Base-by-base conservation (phyloP, 352 stramenopile genomes). In the Phytopythium oedochilum region DNA sequence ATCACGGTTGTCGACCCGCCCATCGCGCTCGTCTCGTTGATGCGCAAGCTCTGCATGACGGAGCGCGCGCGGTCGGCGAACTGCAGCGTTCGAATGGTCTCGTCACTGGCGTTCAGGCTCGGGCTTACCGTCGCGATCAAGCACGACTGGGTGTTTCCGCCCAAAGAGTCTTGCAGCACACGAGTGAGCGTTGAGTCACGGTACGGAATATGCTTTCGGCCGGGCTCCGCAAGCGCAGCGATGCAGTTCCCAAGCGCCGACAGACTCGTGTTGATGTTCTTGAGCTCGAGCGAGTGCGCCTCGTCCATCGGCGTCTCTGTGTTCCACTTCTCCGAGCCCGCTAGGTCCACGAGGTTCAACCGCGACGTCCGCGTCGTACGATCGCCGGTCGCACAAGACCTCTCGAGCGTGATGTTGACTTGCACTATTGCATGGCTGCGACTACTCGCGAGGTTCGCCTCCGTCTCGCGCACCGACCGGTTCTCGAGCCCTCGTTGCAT, bases 361-460 rank as follows among this genome's bases (percentile, higher is more conserved):
- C 80, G 66, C 7, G 80, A 85, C 14, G 60, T 70, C 28, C 73
- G 69, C 12, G 26, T 22, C 4, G 35, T 26, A 9, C 26, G 49
- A 23, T 45, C 49, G 8, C 49, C 49, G 12, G 34, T 46, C 22
- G 34, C 14, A 12, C 6, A 34, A 2, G 40, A 22, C 1, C 58
- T 61, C 49, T 86, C 68, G 0, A 62, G 78, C 26, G 57, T 61
- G 5, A 98, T 64, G 42, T 93, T 75, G 17, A 98, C 55, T 42
- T 96, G 94, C 0, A 98, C 72, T 36, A 98, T 97, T 15, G 89
- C 85, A 56, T 98, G 94, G 48, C 83, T 97, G 36, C 94, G 73
- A 53, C 82, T 97, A 53, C 86, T 97, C 11, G 79, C 66, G 8
- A 86, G 63, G 48, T 98, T 98, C 8, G 86, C 56, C 49, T 96